Evolutionary conservation across 2,329 filamentous ascomycete species (phyloP).

Genomic region (Thelonectria rubi): DNA sequence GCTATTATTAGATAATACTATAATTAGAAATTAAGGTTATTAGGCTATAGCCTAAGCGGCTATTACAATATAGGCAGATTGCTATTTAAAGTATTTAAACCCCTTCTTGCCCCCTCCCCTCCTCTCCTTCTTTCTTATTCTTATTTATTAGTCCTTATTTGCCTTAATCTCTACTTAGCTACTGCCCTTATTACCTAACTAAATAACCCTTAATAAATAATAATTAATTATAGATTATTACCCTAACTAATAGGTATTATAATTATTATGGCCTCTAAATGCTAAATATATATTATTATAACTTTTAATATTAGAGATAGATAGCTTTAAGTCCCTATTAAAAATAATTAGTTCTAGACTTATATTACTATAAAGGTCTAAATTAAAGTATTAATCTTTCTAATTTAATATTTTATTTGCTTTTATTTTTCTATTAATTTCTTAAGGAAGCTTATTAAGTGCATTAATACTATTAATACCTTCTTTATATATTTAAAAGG

Average conservation of each 20-base stretch:
- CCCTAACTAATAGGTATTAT: neutral
- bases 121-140: conserved; percentile 9
- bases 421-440: neutral
- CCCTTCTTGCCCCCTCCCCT: conserved; percentile 3
- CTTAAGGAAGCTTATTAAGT: neutral
- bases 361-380: conserved; percentile 5
- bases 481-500: conserved; percentile 4
- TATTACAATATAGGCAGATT: neutral
- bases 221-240: neutral
- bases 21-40: neutral
- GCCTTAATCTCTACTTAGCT: neutral
- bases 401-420: conserved; percentile 3
- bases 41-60: neutral
- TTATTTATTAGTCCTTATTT: conserved; percentile 2
- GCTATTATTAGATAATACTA: no score
- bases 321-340: conserved; percentile 16
- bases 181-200: neutral
- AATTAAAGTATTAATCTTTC: neutral
- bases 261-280: neutral
- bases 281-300: neutral
- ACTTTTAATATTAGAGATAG: neutral
- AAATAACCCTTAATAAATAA: neutral
- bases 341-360: neutral
- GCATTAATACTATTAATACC: neutral
- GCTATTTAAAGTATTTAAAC: neutral